Percentiles rank a stretch among this genome's conserved stretches.
These are phyloP conservation scores for Farysia itapuensis DNA, from an alignment of 1,284 basidiomycete species.

Conservation along the genomic window DNA sequence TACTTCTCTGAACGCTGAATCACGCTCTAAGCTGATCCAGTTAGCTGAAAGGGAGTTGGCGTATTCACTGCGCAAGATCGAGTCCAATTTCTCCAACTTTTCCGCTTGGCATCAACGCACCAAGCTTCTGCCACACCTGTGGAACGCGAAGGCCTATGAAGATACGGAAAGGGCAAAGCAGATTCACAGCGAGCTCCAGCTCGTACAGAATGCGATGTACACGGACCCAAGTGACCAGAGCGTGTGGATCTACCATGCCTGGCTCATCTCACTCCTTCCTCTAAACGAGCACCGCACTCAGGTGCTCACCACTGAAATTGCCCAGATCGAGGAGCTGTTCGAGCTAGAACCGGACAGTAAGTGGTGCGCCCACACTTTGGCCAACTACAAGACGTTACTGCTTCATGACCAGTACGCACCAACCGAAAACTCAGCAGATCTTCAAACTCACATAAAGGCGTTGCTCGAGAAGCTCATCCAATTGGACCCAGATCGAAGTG, in stretches of 20 bases:
- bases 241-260: constrained; percentile 96
- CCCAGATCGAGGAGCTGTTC: constrained; percentile 78
- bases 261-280: constrained; percentile 68
- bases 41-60: constrained; percentile 41
- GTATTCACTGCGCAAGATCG: constrained; percentile 81
- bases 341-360: constrained; percentile 89
- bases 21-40: constrained; percentile 2
- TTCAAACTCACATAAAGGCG: constrained; percentile 2
- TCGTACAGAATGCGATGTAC: constrained; percentile 90
- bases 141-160: constrained; percentile 63
- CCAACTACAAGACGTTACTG: constrained; percentile 31
- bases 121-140: constrained; percentile 73
- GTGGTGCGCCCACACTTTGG: constrained; percentile 64
- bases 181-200: constrained; percentile 76
- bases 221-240: constrained; percentile 95
- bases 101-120: constrained; percentile 98
- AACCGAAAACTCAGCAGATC: neutral
- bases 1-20: neutral
- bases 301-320: constrained; percentile 69
- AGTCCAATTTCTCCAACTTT: constrained; percentile 93
- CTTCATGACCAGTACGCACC: neutral
- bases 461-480: constrained; percentile 21
- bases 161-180: constrained; percentile 55
- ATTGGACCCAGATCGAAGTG: constrained; percentile 44
- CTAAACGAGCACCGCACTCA: neutral